Percentiles rank a stretch among this genome's conserved stretches.
Evolutionary conservation across 1,139 yeast species (phyloP).

Genomic region (Yamadazyma dendronema): DNA sequence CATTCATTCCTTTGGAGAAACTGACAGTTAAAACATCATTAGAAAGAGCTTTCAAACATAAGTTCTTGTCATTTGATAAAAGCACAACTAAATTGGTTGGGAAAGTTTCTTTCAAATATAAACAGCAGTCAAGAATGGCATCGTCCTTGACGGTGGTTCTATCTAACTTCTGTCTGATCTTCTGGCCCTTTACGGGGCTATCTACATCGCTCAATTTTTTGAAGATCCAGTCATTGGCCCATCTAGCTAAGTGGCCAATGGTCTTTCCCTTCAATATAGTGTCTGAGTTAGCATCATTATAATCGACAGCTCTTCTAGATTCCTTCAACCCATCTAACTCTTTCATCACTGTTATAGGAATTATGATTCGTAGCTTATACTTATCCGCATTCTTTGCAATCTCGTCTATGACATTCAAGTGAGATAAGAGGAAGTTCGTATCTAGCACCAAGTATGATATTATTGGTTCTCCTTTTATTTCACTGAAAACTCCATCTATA

Average conservation of each 20-base stretch:
- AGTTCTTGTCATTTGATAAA: constrained; percentile 78
- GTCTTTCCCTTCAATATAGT: constrained; percentile 29
- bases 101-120: constrained; percentile 50
- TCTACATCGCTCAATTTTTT: constrained; percentile 52
- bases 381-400: constrained; percentile 37
- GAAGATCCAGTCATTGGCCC: constrained; percentile 80
- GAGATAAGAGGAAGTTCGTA: constrained; percentile 74
- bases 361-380: constrained; percentile 51
- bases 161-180: constrained; percentile 50
- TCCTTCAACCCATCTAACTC: constrained; percentile 81
- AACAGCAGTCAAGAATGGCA: constrained; percentile 81
- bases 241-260: constrained; percentile 61
- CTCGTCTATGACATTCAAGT: constrained; percentile 53
- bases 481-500: constrained; percentile 14
- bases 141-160: constrained; percentile 59
- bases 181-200: constrained; percentile 64
- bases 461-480: constrained; percentile 21
- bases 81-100: constrained; percentile 54
- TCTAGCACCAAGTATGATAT: constrained; percentile 58
- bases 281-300: too few relatives aligned
- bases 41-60: constrained; percentile 73
- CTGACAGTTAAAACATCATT: constrained; percentile 71
- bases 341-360: constrained; percentile 67
- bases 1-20: constrained; percentile 57
- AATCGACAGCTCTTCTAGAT: constrained; percentile 22